Evolutionary conservation across 192 early-diverging fungal genomes (phyloP).

Genomic region (Backusella morwellensis): DNA sequence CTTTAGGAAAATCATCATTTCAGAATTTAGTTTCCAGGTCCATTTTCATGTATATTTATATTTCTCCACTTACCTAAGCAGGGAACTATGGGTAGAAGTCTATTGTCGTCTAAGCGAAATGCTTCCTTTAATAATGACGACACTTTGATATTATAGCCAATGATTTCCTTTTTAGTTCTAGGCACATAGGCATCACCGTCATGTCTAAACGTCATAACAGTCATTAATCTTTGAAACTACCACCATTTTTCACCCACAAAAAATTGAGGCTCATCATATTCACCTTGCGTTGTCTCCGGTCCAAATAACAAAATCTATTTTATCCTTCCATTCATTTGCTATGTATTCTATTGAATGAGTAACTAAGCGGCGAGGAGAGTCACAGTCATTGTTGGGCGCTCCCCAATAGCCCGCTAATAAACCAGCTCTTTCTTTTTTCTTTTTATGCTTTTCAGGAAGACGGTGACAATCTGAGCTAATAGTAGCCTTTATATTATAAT

Average conservation of each 20-base stretch:
- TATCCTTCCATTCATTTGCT: slow-evolving; percentile 42
- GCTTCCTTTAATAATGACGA: slow-evolving; percentile 41
- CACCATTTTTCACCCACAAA: not conserved
- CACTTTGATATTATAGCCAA: slow-evolving; percentile 51
- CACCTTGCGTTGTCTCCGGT: slow-evolving; percentile 77
- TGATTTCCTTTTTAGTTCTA: slow-evolving; percentile 60
- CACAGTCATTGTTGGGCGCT: slow-evolving; percentile 57
- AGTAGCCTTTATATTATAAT: slow-evolving; percentile 56
- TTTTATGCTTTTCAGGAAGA: slow-evolving; percentile 18
- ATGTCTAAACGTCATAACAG: slow-evolving; percentile 46
- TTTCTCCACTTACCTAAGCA: slow-evolving; percentile 32
- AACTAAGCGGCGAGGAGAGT: slow-evolving; percentile 56
- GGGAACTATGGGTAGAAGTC: slow-evolving; percentile 47
- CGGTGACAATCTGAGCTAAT: slow-evolving; percentile 62
- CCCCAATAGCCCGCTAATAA: slow-evolving; percentile 57
- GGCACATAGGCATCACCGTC: slow-evolving; percentile 66
- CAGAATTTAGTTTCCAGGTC: not conserved
- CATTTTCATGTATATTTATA: not conserved
- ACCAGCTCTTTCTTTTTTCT: slow-evolving; percentile 8
- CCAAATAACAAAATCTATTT: slow-evolving; percentile 74
- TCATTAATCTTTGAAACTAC: not conserved
- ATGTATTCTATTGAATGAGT: slow-evolving; percentile 63
- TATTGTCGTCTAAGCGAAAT: slow-evolving; percentile 40
- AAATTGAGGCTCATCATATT: not conserved
- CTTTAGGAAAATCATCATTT: slow-evolving; percentile 10